Evolutionary conservation across 768 basidiomycete genomes (phyloP).

Genomic region (Favolaschia claudopus): DNA sequence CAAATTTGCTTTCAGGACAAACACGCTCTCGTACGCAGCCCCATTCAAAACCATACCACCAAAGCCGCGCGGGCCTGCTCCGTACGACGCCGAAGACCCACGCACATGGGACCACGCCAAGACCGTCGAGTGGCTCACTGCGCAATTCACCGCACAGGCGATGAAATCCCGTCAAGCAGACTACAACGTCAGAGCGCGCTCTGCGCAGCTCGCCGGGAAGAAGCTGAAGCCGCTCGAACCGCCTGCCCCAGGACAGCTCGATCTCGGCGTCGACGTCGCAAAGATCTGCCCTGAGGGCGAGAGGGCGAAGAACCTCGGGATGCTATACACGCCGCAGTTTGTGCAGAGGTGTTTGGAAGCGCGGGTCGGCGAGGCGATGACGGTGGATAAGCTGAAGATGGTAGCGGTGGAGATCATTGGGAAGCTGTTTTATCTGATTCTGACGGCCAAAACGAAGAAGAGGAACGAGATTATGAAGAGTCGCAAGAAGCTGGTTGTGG

Average conservation of each 20-base stretch:
- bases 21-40: constrained; percentile 42
- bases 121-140: constrained; percentile 37
- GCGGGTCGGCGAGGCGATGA: constrained; percentile 14
- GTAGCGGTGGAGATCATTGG: constrained; percentile 33
- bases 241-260: constrained; percentile 4
- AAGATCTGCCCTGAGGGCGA: constrained; percentile 38
- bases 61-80: constrained; percentile 36
- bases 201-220: constrained; percentile 5
- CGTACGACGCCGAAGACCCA: constrained; percentile 41
- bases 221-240: constrained; percentile 13
- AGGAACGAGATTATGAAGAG: constrained; percentile 43
- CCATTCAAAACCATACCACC: constrained; percentile 41
- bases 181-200: constrained; percentile 14
- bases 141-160: constrained; percentile 31
- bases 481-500: constrained; percentile 32
- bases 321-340: constrained; percentile 40
- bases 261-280: constrained; percentile 33
- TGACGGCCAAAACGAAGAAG: constrained; percentile 40
- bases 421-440: constrained; percentile 35
- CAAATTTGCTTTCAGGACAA: constrained; percentile 24
- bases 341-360: constrained; percentile 36
- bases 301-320: constrained; percentile 37
- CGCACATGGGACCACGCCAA: constrained; percentile 41
- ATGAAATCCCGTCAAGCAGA: constrained; percentile 15
- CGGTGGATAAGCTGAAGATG: constrained; percentile 28